Conservation (phyloP, 352 stramenopile species). For the Lagenidium sp. region DNA sequence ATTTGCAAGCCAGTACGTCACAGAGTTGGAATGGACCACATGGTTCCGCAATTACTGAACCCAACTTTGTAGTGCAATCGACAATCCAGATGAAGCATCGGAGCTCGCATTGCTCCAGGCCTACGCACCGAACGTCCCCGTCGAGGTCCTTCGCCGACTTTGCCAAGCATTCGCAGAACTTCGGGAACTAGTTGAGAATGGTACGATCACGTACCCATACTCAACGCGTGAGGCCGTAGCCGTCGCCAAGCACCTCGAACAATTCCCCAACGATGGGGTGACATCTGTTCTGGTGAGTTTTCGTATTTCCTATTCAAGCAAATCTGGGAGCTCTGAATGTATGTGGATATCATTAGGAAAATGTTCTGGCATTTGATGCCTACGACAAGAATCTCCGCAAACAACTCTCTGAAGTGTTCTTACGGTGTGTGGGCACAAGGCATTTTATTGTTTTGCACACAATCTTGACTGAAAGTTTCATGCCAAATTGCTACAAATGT, state of each 20-base stretch:
- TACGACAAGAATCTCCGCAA: conserved; percentile 71
- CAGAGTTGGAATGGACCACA: neutral
- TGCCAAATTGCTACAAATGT: too few species aligned
- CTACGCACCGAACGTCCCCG: conserved; percentile 83
- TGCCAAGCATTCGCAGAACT: conserved; percentile 89
- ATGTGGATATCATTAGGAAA: conserved; percentile 62
- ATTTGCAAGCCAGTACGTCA: conserved; percentile 85
- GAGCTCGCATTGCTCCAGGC: conserved; percentile 86
- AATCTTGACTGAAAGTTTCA: too few species aligned
- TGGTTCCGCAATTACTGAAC: neutral
- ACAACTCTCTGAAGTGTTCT: conserved; percentile 72
- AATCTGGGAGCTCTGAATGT: neutral
- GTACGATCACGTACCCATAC: conserved; percentile 92
- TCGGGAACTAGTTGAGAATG: conserved; percentile 78
- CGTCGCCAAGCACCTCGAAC: conserved; percentile 90
- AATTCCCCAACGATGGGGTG: conserved; percentile 89
- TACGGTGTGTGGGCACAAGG: conserved; percentile 14
- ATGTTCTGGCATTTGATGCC: conserved; percentile 93
- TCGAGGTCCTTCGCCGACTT: conserved; percentile 75
- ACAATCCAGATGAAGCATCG: conserved; percentile 87
- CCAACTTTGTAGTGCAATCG: conserved; percentile 39
- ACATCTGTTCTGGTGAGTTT: conserved; percentile 50
- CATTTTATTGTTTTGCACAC: neutral
- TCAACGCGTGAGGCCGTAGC: conserved; percentile 91
- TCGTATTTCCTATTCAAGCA: neutral